phyloP scores from a whole-genome alignment of 495 filamentous ascomycete species.

The Tuber borchii region DNA sequence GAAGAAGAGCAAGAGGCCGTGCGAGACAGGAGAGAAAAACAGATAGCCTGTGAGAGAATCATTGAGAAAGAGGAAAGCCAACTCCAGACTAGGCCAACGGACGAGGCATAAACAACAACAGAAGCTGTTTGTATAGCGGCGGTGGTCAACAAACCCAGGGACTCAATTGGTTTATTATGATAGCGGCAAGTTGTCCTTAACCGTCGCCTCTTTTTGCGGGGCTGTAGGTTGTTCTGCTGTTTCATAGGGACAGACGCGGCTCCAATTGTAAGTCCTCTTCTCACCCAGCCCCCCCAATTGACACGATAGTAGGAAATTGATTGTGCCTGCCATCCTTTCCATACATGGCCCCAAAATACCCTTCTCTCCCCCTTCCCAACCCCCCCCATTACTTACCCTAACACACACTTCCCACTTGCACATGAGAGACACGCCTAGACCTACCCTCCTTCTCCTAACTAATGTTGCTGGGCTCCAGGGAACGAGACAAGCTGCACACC shows the following conservation, averaged over 20 bases:
- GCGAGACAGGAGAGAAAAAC: neutral
- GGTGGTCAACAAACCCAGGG: slow-evolving; percentile 8
- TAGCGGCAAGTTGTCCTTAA: slow-evolving; percentile 13
- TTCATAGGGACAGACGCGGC: slow-evolving; percentile 15
- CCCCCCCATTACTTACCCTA: slow-evolving; percentile 33
- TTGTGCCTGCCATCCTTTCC: slow-evolving; percentile 16
- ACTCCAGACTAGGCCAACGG: neutral
- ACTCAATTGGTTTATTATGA: slow-evolving; percentile 32
- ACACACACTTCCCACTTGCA: slow-evolving; percentile 26
- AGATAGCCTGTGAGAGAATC: neutral
- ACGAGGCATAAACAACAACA: slow-evolving; percentile 3
- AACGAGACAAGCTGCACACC: slow-evolving; percentile 26
- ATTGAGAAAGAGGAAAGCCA: neutral
- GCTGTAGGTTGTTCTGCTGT: slow-evolving; percentile 20
- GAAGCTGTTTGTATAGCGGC: neutral
- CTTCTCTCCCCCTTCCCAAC: slow-evolving; percentile 13
- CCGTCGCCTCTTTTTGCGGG: slow-evolving; percentile 16
- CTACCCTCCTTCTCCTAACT: slow-evolving; percentile 23
- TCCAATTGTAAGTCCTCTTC: slow-evolving; percentile 8
- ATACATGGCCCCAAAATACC: slow-evolving; percentile 7
- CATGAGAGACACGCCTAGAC: slow-evolving; percentile 21
- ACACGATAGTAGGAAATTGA: slow-evolving; percentile 22
- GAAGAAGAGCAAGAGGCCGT: neutral
- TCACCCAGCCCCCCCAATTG: slow-evolving; percentile 8
- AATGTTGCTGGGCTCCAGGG: slow-evolving; percentile 33